Base-by-base conservation (phyloP, 106 monocot species). In the Dendrobium officinale region DNA sequence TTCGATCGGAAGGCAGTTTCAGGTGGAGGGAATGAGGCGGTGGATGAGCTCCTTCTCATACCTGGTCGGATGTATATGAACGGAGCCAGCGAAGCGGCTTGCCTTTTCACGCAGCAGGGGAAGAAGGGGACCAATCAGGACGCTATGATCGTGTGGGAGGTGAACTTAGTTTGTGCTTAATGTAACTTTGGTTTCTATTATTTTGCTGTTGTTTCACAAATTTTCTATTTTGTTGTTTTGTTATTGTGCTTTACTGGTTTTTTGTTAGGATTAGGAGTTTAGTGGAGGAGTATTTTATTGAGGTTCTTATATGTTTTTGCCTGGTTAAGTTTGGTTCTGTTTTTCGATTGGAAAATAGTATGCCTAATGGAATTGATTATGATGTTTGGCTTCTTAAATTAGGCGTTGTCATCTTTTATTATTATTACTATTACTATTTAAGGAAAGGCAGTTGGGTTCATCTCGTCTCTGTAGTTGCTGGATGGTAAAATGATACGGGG, bases 91-190 rank as follows among this genome's bases (percentile, higher is more conserved):
- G 75, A 82, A 10, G 82, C 64, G 51, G 89, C 89, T 7, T 86
- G 86, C 80, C 79, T 89, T 22, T 89, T 89, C 68, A 89, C 89
- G 45, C 89, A 89, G 82, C 89, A 89, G 84, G 89, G 89, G 40
- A 86, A 79, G 84, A 89, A 89, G 75, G 86, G 89, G 66, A 84
- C 86, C 56, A 89, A 84, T 49, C 79, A 84, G 79, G 84, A 84
- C 42, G 84, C 84, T 40, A 84, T 84, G 84, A 43, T 84, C n/a
- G 86, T 86, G 4, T 89, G 89, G 86, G 89, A 89, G 89, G 89
- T 89, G 43, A 74, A 7, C 43, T 74, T 43, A 20, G 20, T 42
- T 44, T 74, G 41, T 19, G 74, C 5, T 44, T 74, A 42, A 20
- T 44, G 41, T 74, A 44, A 44, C 43, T 74, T 22, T 44, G n/a